Evolutionary conservation across 495 filamentous ascomycete species (phyloP).

Genomic region (Trichoderma virens): DNA sequence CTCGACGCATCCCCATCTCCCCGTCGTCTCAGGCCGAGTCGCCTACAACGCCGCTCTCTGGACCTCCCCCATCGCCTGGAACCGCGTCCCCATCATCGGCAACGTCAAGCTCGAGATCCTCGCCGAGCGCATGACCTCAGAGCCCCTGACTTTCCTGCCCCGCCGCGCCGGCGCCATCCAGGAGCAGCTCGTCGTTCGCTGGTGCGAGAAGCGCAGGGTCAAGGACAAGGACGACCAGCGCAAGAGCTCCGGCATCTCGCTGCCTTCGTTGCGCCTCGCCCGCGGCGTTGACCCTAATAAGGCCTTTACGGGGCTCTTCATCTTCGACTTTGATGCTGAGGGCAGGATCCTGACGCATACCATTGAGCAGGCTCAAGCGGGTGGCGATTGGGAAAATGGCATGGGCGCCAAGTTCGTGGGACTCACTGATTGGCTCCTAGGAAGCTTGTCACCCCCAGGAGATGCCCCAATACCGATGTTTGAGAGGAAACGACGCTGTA

Average conservation of each 20-base stretch:
- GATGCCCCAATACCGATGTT: constrained; percentile 28
- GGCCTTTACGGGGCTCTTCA: constrained; percentile 77
- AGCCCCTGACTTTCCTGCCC: constrained; percentile 21
- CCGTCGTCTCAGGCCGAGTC: constrained; percentile 79
- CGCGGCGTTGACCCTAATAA: constrained; percentile 26
- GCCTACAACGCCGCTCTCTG: constrained; percentile 89
- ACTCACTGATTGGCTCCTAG: constrained; percentile 83
- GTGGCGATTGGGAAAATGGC: constrained; percentile 56
- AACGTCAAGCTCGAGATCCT: constrained; percentile 82
- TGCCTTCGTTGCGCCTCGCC: constrained; percentile 13
- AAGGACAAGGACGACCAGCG: constrained; percentile 20
- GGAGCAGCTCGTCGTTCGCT: constrained; percentile 80
- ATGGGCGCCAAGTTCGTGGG: constrained; percentile 66
- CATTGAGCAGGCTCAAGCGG: constrained; percentile 84
- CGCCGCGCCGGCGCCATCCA: constrained; percentile 38
- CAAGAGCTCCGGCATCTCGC: constrained; percentile 12
- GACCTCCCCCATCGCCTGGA: constrained; percentile 94
- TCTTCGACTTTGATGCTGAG: constrained; percentile 91
- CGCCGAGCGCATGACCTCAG: constrained; percentile 74
- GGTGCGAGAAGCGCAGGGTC: constrained; percentile 52
- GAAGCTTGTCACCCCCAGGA: constrained; percentile 36
- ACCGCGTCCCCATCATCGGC: constrained; percentile 77
- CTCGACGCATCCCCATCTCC: constrained; percentile 90
- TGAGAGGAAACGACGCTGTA: constrained; percentile 16
- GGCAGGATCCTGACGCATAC: constrained; percentile 78